Percentiles rank a stretch among this genome's conserved stretches.
phyloP scores from a whole-genome alignment of 2,329 filamentous ascomycete species.

The Penicillium sp. region DNA sequence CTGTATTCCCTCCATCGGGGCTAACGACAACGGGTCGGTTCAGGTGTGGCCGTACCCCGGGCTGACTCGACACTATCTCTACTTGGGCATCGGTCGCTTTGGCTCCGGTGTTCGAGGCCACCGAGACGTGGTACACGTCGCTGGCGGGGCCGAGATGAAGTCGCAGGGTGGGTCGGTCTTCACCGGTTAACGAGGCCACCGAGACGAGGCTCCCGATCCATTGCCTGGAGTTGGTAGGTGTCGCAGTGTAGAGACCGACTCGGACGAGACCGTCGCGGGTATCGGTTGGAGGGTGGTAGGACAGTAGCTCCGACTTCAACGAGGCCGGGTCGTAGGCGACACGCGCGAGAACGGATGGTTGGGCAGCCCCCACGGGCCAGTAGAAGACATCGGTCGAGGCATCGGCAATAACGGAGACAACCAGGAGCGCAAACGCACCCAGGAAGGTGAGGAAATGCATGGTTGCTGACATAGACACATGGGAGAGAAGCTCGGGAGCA shows the following conservation, averaged over 20 bases:
- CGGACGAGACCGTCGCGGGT: conserved; percentile 49
- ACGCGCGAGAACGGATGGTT: conserved; percentile 39
- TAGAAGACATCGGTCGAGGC: conserved; percentile 37
- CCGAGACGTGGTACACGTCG: conserved; percentile 42
- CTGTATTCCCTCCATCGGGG: conserved; percentile 38
- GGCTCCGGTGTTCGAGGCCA: conserved; percentile 26
- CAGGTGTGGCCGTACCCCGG: conserved; percentile 39
- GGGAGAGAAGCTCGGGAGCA: background rate
- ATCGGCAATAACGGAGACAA: conserved; percentile 16
- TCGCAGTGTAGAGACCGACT: conserved; percentile 50
- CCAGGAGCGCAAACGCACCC: conserved; percentile 11
- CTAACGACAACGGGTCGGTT: conserved; percentile 41
- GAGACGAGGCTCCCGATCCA: conserved; percentile 44
- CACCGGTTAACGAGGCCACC: conserved; percentile 30
- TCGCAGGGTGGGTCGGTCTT: conserved; percentile 33
- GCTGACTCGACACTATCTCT: conserved; percentile 32
- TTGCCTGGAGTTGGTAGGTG: conserved; percentile 32
- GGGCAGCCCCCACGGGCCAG: conserved; percentile 34
- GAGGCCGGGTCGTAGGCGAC: conserved; percentile 43
- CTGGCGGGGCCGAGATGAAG: conserved; percentile 40
- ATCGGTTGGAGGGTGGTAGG: conserved; percentile 39
- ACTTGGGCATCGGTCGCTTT: conserved; percentile 26
- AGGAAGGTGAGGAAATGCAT: conserved; percentile 24
- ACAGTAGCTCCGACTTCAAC: conserved; percentile 35
- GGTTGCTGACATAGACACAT: conserved; percentile 1